Conservation (phyloP, 2,329 filamentous ascomycete species). For the Hypoxylon sp. region DNA sequence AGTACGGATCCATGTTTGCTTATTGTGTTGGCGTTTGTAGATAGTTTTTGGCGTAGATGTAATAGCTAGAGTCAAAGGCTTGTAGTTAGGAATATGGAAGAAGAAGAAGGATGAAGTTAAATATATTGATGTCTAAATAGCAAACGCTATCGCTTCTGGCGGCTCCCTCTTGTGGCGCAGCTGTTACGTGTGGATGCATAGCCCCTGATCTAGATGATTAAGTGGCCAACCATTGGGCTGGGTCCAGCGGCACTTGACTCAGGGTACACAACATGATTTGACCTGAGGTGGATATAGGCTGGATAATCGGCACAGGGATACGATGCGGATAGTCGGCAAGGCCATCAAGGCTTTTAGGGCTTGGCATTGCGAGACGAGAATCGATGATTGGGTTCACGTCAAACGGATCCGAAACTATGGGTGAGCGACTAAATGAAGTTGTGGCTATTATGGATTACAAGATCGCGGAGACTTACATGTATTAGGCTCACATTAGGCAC, state of each 20-base stretch:
- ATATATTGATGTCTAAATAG: slow-evolving; percentile 12
- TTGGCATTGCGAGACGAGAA: background rate
- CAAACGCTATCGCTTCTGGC: slow-evolving; percentile 1
- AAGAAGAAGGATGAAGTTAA: background rate
- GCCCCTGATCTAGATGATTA: slow-evolving; percentile 13
- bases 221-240: slow-evolving; percentile 10
- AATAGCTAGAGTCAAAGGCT: background rate
- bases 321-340: background rate
- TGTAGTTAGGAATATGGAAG: background rate
- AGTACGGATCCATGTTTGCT: slow-evolving; percentile 22
- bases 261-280: slow-evolving; percentile 6
- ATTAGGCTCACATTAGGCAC: slow-evolving; percentile 18
- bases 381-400: slow-evolving; percentile 2
- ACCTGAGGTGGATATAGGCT: slow-evolving; percentile 16
- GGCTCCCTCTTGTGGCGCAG: slow-evolving; percentile 16
- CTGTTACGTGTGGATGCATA: slow-evolving; percentile 27
- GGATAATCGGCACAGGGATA: slow-evolving; percentile 18
- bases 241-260: slow-evolving; percentile 17
- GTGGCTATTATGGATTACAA: too few relatives aligned
- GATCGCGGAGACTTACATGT: too few relatives aligned
- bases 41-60: background rate
- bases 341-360: background rate
- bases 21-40: background rate
- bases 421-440: background rate
- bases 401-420: background rate